Evolutionary conservation across 2,329 filamentous ascomycete species (phyloP), one percentile per base, ranked within the genome.

Genomic region (Pseudocercospora crystallina): DNA sequence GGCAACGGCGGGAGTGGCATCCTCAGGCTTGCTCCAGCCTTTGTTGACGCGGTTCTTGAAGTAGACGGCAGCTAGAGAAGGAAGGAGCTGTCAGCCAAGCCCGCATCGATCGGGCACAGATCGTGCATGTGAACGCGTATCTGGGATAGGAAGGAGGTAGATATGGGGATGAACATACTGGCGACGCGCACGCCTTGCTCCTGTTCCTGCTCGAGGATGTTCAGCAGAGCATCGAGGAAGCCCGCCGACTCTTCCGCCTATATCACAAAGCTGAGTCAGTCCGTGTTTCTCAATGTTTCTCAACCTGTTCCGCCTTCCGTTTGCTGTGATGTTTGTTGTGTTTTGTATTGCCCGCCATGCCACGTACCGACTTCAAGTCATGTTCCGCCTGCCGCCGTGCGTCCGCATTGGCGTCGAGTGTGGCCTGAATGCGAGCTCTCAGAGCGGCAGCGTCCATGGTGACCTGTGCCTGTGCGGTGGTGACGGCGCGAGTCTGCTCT

Each of bases 31-130:
- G 49, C 86, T 81, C 94, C 94, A 99, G 65, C 89, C 90, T 69
- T 91, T 87, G 71, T 88, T 92, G 71, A 97, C 87, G 69, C 91
- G 87, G 76, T 99, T 97, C 78, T 99, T 99, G 71, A 97, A 84
- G 75, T 97, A 99, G 64, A 99, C 89, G 68, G 92, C 91, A 67
- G 90, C 92, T 96, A 72, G 45, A 50, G 50, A 26, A 26, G 20
- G 20, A 26, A 29, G 12, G 32, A 14, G 29, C 15, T 46, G 55
- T 56, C 41, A 56, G 53, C 36, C n/a, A 35, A 30, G 10, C 34
- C n/a, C 35, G 12, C 39, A 15, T 39, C 39, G 35, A 47, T 43
- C 29, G 33, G 15, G 32, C 39, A 43, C 26, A 43, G 34, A 34
- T 38, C 10, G 43, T 38, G 11, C 45, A 46, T 26, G 38, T 39